phyloP scores from a whole-genome alignment of 2,329 filamentous ascomycete species.

The Gliomastix tumulicola region DNA sequence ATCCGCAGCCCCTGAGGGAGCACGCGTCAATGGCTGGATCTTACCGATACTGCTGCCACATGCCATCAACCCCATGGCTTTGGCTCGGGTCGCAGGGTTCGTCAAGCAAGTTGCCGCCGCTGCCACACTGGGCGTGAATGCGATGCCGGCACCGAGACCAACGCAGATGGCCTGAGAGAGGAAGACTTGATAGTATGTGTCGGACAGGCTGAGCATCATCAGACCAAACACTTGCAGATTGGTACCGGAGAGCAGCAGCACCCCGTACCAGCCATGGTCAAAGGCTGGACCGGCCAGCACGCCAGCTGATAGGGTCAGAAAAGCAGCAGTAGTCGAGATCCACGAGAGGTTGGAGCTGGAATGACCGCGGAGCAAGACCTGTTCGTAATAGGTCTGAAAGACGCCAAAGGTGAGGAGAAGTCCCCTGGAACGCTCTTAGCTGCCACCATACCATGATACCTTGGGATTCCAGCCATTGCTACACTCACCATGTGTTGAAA shows the following conservation, averaged over 20 bases:
- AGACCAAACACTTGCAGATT: conserved; percentile 52
- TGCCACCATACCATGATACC: too few relatives aligned
- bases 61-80: conserved; percentile 25
- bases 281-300: conserved; percentile 56
- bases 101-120: conserved; percentile 22
- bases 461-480: too few relatives aligned
- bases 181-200: conserved; percentile 31
- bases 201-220: conserved; percentile 53
- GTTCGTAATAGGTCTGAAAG: conserved; percentile 53
- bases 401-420: conserved; percentile 38
- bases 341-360: conserved; percentile 50
- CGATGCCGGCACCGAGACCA: conserved; percentile 23
- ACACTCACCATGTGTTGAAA: too few relatives aligned
- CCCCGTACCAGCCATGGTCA: conserved; percentile 55
- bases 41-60: too few relatives aligned
- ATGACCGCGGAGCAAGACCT: conserved; percentile 35
- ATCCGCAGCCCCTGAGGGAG: too few relatives aligned
- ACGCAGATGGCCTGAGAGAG: conserved; percentile 28
- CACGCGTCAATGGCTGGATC: too few relatives aligned
- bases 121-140: conserved; percentile 19
- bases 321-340: conserved; percentile 51
- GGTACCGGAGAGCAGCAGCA: conserved; percentile 42
- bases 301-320: conserved; percentile 43
- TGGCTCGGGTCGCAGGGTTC: conserved; percentile 16
- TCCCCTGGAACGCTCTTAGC: too few relatives aligned